phyloP scores from a whole-genome alignment of 2,329 filamentous ascomycete species.

The Hypoxylon sp. region DNA sequence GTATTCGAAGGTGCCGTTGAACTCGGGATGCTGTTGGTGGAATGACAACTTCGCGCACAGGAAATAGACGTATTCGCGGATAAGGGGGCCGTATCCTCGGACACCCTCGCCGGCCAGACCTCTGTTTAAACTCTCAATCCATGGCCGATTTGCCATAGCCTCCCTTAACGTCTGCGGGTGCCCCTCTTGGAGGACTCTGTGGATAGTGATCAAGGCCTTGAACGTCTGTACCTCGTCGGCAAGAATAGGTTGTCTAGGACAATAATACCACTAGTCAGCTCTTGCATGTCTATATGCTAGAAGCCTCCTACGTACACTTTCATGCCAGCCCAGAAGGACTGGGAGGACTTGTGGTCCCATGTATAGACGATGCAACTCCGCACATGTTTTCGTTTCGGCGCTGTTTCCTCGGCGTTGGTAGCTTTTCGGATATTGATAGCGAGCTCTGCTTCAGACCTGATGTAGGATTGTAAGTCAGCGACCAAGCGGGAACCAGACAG shows the following conservation, averaged over 20 bases:
- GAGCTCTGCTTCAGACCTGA: conserved; percentile 75
- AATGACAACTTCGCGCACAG: conserved; percentile 95
- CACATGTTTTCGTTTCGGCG: conserved; percentile 89
- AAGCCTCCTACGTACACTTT: conserved; percentile 81
- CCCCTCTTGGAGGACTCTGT: conserved; percentile 97
- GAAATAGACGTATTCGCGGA: conserved; percentile 97
- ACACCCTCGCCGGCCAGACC: conserved; percentile 86
- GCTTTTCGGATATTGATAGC: conserved; percentile 78
- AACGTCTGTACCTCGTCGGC: conserved; percentile 99
- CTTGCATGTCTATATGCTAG: conserved; percentile 8
- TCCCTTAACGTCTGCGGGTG: conserved; percentile 90
- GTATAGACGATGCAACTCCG: conserved; percentile 98
- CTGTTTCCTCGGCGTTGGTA: conserved; percentile 75
- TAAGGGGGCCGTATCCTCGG: conserved; percentile 90
- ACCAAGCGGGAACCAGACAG: background rate
- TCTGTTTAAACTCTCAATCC: conserved; percentile 92
- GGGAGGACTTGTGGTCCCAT: conserved; percentile 97
- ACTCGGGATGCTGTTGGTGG: conserved; percentile 95
- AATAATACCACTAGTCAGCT: conserved; percentile 38
- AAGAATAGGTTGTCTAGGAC: conserved; percentile 87
- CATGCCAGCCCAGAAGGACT: conserved; percentile 97
- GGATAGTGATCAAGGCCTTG: conserved; percentile 96
- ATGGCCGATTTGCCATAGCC: conserved; percentile 86
- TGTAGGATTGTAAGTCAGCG: conserved; percentile 32
- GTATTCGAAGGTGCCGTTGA: conserved; percentile 99